Conservation (phyloP, 176 grass and related monocot species). For the Pontederia paniculata region DNA sequence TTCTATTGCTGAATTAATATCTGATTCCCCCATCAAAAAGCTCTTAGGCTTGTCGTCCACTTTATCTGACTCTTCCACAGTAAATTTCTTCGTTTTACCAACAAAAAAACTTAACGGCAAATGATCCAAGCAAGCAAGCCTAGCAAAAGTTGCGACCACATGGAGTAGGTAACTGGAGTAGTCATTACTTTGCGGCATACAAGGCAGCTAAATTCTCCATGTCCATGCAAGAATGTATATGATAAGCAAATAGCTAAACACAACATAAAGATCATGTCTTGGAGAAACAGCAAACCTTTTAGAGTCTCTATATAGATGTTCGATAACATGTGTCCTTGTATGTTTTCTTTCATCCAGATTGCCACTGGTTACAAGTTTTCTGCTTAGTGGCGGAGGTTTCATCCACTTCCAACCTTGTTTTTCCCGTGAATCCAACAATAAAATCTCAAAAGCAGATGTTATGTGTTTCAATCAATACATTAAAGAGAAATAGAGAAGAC, state of each 20-base stretch:
- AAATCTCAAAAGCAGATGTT: neutral
- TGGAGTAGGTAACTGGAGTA: constrained; percentile 61
- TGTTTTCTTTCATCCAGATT: constrained; percentile 43
- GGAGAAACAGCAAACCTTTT: constrained; percentile 38
- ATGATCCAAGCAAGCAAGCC: constrained; percentile 53
- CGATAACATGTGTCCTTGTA: constrained; percentile 26
- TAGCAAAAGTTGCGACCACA: constrained; percentile 95
- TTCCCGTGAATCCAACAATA: constrained; percentile 28
- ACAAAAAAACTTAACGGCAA: constrained; percentile 41
- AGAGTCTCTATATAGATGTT: constrained; percentile 49
- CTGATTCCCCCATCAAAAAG: too few relatives aligned
- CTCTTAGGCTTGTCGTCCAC: too few relatives aligned
- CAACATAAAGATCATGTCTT: neutral
- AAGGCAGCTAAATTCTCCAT: constrained; percentile 73
- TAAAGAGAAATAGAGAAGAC: too few relatives aligned
- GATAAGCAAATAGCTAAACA: neutral
- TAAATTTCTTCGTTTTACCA: constrained; percentile 70
- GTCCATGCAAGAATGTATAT: neutral
- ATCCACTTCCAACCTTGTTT: constrained; percentile 80
- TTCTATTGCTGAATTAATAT: too few relatives aligned
- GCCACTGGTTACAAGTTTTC: constrained; percentile 35
- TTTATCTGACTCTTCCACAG: too few relatives aligned
- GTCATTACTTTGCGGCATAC: constrained; percentile 51
- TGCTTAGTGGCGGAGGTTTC: constrained; percentile 65
- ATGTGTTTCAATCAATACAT: too few relatives aligned